phyloP scores from a whole-genome alignment of 208 protist genomes.

The Trypanosoma caninum region DNA sequence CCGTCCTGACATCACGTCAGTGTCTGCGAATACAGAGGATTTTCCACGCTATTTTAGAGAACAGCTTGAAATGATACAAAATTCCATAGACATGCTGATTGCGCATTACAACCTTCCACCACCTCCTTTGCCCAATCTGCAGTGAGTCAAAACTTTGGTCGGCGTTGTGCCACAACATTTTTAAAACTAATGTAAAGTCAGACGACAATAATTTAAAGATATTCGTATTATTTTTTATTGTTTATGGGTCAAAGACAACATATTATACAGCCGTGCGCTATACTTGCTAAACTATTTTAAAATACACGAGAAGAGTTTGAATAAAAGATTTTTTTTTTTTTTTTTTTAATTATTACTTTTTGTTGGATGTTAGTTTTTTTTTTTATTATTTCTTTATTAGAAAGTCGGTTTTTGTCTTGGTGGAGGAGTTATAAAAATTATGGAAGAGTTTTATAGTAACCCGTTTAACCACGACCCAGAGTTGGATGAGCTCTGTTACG shows the following conservation, averaged over 20 bases:
- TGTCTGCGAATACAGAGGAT: constrained; percentile 25
- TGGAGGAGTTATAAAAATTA: no score
- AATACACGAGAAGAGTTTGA: no score
- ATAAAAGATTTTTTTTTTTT: not conserved
- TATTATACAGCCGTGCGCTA: no score
- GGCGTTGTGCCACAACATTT: no score
- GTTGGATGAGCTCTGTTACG: constrained; percentile 56
- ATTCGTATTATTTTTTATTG: not conserved
- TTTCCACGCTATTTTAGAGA: constrained; percentile 33
- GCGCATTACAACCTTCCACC: constrained; percentile 80
- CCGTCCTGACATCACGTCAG: not conserved
- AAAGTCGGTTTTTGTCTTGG: no score
- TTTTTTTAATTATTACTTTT: constrained; percentile 3
- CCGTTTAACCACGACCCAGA: constrained; percentile 46
- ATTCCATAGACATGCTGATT: constrained; percentile 84
- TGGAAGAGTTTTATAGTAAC: constrained; percentile 59
- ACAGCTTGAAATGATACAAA: constrained; percentile 75
- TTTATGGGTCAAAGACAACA: no score
- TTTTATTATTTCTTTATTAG: not conserved
- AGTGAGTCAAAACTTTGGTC: not conserved
- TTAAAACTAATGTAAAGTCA: no score
- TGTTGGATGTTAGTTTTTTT: not conserved
- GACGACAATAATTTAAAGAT: not conserved
- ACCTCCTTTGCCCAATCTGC: constrained; percentile 28
- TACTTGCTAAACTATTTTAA: no score